Conservation (phyloP, 2,329 filamentous ascomycete genomes). For the Blastomyces parvus region DNA sequence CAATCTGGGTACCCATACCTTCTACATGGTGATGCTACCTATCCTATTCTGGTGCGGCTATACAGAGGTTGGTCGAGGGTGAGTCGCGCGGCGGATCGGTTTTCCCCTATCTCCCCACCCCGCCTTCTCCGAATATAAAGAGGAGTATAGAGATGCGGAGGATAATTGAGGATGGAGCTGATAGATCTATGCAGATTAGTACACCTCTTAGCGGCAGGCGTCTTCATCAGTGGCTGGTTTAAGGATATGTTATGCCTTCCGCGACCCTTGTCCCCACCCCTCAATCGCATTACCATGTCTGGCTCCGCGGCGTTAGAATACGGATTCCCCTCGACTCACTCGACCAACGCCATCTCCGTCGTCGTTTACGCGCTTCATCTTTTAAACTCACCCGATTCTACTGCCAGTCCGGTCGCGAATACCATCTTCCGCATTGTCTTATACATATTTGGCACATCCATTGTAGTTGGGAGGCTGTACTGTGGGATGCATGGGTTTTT, state of each 20-base stretch:
- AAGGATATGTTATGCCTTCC: slow-evolving; percentile 93
- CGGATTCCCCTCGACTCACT: slow-evolving; percentile 94
- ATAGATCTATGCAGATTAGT: slow-evolving; percentile 36
- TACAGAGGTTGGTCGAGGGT: slow-evolving; percentile 76
- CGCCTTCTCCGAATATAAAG: not conserved
- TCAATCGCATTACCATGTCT: slow-evolving; percentile 82
- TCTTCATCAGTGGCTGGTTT: slow-evolving; percentile 83
- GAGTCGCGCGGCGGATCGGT: slow-evolving; percentile 31
- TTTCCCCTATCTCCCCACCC: not conserved
- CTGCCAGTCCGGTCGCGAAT: slow-evolving; percentile 50
- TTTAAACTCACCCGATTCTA: slow-evolving; percentile 56
- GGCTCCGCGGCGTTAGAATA: slow-evolving; percentile 92
- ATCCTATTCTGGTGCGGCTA: slow-evolving; percentile 96
- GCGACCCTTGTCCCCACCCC: slow-evolving; percentile 78
- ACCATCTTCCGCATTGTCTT: slow-evolving; percentile 56
- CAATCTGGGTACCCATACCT: slow-evolving; percentile 94
- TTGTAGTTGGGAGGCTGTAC: slow-evolving; percentile 83
- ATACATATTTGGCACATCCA: slow-evolving; percentile 81
- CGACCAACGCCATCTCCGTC: slow-evolving; percentile 91
- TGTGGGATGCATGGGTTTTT: slow-evolving; percentile 98
- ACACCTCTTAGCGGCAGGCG: slow-evolving; percentile 66
- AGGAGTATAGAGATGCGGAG: not conserved
- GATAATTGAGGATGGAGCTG: not conserved
- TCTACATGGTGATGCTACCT: slow-evolving; percentile 93
- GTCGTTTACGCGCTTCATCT: slow-evolving; percentile 71